Evolutionary conservation across 2,329 filamentous ascomycete species (phyloP).

Genomic region (Talaromyces rugulosus): DNA sequence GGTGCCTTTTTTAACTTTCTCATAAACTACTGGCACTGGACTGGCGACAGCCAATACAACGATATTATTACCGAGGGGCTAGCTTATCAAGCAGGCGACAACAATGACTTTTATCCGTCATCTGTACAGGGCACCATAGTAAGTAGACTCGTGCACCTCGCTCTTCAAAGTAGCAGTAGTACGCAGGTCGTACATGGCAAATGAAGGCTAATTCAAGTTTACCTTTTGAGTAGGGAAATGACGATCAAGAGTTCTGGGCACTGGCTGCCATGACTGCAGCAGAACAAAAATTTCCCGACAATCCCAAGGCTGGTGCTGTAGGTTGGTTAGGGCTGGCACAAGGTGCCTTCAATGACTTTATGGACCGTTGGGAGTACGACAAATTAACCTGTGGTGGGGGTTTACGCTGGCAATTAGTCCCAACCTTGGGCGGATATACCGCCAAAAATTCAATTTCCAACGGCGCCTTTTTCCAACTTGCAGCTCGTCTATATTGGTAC

Average conservation of each 20-base stretch:
- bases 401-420: conserved; percentile 76
- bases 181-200: background rate
- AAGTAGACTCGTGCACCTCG: conserved; percentile 19
- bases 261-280: conserved; percentile 72
- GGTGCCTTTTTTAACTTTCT: conserved; percentile 63
- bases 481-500: conserved; percentile 65
- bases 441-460: conserved; percentile 54
- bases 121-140: conserved; percentile 22
- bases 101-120: conserved; percentile 70
- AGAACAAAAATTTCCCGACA: conserved; percentile 67
- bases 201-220: background rate
- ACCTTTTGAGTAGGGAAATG: conserved; percentile 31
- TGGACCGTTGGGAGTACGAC: conserved; percentile 64
- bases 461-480: conserved; percentile 52
- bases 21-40: conserved; percentile 79
- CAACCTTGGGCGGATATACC: conserved; percentile 63
- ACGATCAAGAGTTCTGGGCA: conserved; percentile 69
- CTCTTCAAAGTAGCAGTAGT: background rate
- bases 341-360: conserved; percentile 76
- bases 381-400: conserved; percentile 63
- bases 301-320: conserved; percentile 52
- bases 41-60: conserved; percentile 67
- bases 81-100: conserved; percentile 65
- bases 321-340: conserved; percentile 70
- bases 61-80: conserved; percentile 63